Percentiles rank a stretch among this genome's conserved stretches.
phyloP scores from a whole-genome alignment of 2,329 filamentous ascomycete genomes.

The Sporothrix humicola region DNA sequence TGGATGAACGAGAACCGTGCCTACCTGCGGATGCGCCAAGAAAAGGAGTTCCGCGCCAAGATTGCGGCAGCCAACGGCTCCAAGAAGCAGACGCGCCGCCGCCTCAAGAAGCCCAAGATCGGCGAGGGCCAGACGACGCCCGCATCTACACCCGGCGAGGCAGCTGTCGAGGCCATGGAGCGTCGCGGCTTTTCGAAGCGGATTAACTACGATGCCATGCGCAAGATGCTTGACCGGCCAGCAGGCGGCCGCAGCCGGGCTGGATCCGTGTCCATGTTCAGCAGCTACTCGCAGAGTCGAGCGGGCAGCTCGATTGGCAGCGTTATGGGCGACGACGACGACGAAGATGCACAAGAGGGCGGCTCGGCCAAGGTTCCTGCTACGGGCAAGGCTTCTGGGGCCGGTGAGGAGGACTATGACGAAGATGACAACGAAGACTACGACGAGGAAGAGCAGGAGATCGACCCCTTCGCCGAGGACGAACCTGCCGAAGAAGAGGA shows the following conservation, averaged over 20 bases:
- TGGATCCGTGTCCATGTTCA: conserved; percentile 57
- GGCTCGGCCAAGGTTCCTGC: background rate
- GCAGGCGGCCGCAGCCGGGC: conserved; percentile 44
- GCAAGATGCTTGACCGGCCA: conserved; percentile 60
- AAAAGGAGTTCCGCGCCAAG: conserved; percentile 78
- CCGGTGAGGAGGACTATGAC: conserved; percentile 25
- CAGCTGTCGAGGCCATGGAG: conserved; percentile 72
- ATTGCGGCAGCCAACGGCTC: conserved; percentile 47
- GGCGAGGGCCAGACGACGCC: conserved; percentile 70
- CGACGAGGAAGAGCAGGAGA: conserved; percentile 36
- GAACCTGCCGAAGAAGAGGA: conserved; percentile 32
- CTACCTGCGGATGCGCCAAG: conserved; percentile 85
- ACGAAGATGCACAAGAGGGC: conserved; percentile 33
- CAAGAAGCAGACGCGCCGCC: conserved; percentile 47
- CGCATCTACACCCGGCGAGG: conserved; percentile 71
- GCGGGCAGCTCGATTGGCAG: conserved; percentile 44
- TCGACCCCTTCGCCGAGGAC: conserved; percentile 36
- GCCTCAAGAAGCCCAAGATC: conserved; percentile 62
- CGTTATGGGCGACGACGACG: conserved; percentile 35
- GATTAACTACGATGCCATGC: conserved; percentile 73
- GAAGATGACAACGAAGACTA: conserved; percentile 34
- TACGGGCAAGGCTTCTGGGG: conserved; percentile 7
- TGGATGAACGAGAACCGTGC: conserved; percentile 97
- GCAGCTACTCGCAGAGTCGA: conserved; percentile 48
- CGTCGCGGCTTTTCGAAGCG: conserved; percentile 73